Evolutionary conservation across 371 early-diverging fungal genomes (phyloP).

Genomic region (Apophysomyces variabilis): DNA sequence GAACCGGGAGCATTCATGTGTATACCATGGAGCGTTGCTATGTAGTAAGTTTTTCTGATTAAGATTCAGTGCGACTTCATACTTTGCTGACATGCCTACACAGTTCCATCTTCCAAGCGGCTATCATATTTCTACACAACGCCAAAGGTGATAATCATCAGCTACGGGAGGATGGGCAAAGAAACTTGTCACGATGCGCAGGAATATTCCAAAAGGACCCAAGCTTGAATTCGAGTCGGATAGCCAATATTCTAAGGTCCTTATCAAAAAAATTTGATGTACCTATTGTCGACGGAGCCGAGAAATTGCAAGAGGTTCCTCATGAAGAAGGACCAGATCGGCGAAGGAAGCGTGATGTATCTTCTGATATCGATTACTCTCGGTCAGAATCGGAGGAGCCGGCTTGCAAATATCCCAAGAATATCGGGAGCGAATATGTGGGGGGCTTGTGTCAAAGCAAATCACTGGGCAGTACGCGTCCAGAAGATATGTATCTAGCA

Average conservation of each 20-base stretch:
- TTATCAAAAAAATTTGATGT: constrained; percentile 19
- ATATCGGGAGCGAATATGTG: not conserved
- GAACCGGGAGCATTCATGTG: constrained; percentile 18
- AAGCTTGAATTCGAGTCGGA: constrained; percentile 17
- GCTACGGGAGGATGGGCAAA: constrained; percentile 26
- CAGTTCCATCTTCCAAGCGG: constrained; percentile 45
- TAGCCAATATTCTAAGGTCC: constrained; percentile 16
- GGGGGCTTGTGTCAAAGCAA: not conserved
- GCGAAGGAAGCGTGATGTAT: constrained; percentile 2
- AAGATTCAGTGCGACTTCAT: not conserved
- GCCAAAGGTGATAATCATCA: constrained; percentile 36
- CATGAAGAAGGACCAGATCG: not conserved
- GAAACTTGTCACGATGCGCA: constrained; percentile 29
- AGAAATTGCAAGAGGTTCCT: not conserved
- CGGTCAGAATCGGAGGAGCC: not conserved
- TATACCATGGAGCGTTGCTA: constrained; percentile 41
- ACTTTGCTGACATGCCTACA: not conserved
- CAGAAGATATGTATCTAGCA: constrained; percentile 26
- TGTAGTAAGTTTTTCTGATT: constrained; percentile 31
- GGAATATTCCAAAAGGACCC: constrained; percentile 21
- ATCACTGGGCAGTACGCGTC: constrained; percentile 15
- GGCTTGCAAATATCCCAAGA: not conserved
- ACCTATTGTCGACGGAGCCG: constrained; percentile 10
- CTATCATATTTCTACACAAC: constrained; percentile 46
- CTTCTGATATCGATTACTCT: constrained; percentile 5